Conservation (phyloP, 306 rosid species). For the Fragaria vesca region DNA sequence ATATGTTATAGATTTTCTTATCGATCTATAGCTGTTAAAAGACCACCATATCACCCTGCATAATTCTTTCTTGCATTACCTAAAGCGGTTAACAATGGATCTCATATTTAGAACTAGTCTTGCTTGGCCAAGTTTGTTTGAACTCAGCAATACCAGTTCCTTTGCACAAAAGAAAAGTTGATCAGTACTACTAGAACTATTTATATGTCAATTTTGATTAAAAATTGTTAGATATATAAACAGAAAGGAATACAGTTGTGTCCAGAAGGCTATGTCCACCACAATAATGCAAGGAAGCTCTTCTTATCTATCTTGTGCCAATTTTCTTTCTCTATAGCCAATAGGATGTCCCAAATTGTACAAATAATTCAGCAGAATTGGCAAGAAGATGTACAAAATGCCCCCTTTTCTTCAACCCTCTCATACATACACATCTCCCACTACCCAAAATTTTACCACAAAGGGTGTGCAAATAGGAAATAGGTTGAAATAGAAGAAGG, state of each 20-base stretch:
- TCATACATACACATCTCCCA: slow-evolving; percentile 20
- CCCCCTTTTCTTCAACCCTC: slow-evolving; percentile 1
- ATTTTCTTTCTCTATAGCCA: background rate
- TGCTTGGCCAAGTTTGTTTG: slow-evolving; percentile 13
- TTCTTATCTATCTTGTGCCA: background rate
- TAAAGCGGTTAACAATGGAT: background rate
- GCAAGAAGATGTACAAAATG: background rate
- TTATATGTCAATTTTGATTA: background rate
- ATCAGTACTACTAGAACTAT: background rate
- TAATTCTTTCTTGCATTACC: background rate
- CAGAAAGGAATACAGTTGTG: background rate
- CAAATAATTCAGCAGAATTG: slow-evolving; percentile 33
- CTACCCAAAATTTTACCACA: slow-evolving; percentile 24
- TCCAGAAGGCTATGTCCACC: background rate
- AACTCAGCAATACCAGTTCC: background rate
- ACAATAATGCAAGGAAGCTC: background rate
- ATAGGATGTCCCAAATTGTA: slow-evolving; percentile 33
- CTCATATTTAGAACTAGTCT: background rate
- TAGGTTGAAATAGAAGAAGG: slow-evolving; percentile 23
- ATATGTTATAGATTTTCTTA: background rate
- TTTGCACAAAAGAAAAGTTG: background rate
- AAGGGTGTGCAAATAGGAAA: slow-evolving; percentile 44
- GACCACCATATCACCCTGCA: background rate
- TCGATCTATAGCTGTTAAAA: background rate
- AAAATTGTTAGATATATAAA: background rate